Base-by-base conservation (phyloP, 1,284 basidiomycete genomes). In the Ceratobasidium sp. region DNA sequence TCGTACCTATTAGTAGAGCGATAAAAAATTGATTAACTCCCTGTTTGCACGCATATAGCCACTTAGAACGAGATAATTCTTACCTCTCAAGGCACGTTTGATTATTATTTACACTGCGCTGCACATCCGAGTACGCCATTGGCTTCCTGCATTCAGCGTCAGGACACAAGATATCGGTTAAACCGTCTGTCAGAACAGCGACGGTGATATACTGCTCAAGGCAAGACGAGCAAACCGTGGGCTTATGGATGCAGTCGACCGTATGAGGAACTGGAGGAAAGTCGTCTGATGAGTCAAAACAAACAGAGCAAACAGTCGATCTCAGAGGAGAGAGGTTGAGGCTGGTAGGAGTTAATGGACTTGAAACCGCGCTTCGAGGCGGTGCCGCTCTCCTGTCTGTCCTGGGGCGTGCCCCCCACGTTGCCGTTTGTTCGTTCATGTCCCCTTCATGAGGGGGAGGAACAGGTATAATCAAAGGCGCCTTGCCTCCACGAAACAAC, bases 121-220 rank as follows among this genome's bases (percentile, higher is more conserved):
- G 61, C 12, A 73, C 44, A n/a, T 73, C 70, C 2, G 42, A n/a
- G 42, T 73, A 63, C 15, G 49, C 70, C 70, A 73, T 44, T 3
- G 4, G 13, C n/a, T 73, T 15, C 39, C 70, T 44, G 26, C 70
- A 73, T 33, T 28, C 33, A 20, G 26, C 46, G 3, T 73, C 70
- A 1, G 70, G 70, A 39, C 70, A 73, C 4, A 28, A 18, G 26
- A 73, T n/a, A 0, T 42, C 33, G 0, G 70, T 73, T 20, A n/a
- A 63, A 44, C 58, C 58, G n/a, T 61, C 39, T 1, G 70, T 58
- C 2, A 61, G 23, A n/a, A 73, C 26, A 23, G 70, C 70, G 20
- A 61, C 42, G 2, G 70, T 61, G 3, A 73, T 49, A 23, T 73
- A 55, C 26, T 73, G 56, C 28, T 60, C 56, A 2, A 73, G 26